Conservation (phyloP, 1,139 yeast species). For the Blastobotrys indianensis region DNA sequence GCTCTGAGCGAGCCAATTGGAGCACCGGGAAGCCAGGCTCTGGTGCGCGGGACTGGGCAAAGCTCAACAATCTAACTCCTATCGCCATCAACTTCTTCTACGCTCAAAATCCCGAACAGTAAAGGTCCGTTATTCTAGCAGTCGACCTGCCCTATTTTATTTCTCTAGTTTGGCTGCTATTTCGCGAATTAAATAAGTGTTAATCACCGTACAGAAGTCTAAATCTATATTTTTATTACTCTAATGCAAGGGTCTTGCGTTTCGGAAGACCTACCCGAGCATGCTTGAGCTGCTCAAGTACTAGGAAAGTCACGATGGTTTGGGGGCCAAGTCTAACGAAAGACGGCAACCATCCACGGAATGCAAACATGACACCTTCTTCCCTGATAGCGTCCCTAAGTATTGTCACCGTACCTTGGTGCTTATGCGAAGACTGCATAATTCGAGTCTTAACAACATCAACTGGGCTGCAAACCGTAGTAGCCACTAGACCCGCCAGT, state of each 20-base stretch:
- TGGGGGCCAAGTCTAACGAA: slow-evolving; percentile 86
- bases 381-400: slow-evolving; percentile 50
- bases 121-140: slow-evolving; percentile 1
- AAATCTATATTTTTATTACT: too few relatives aligned
- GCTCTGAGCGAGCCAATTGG: slow-evolving; percentile 69
- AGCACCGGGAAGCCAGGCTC: slow-evolving; percentile 72
- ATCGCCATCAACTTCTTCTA: slow-evolving; percentile 75
- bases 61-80: slow-evolving; percentile 55
- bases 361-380: slow-evolving; percentile 76
- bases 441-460: slow-evolving; percentile 86
- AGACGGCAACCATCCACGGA: slow-evolving; percentile 88
- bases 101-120: slow-evolving; percentile 56
- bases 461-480: slow-evolving; percentile 88
- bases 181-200: too few relatives aligned
- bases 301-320: slow-evolving; percentile 78
- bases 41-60: slow-evolving; percentile 74
- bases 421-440: slow-evolving; percentile 55
- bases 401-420: slow-evolving; percentile 45
- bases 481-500: slow-evolving; percentile 78
- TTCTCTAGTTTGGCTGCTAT: too few relatives aligned
- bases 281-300: slow-evolving; percentile 68
- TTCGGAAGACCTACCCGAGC: slow-evolving; percentile 21
- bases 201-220: too few relatives aligned
- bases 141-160: too few relatives aligned
- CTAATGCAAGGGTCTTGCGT: too few relatives aligned